These are phyloP conservation scores for Xylariaceae sp. DNA, from an alignment of 2,329 filamentous ascomycete genomes.

Conservation along the genomic window DNA sequence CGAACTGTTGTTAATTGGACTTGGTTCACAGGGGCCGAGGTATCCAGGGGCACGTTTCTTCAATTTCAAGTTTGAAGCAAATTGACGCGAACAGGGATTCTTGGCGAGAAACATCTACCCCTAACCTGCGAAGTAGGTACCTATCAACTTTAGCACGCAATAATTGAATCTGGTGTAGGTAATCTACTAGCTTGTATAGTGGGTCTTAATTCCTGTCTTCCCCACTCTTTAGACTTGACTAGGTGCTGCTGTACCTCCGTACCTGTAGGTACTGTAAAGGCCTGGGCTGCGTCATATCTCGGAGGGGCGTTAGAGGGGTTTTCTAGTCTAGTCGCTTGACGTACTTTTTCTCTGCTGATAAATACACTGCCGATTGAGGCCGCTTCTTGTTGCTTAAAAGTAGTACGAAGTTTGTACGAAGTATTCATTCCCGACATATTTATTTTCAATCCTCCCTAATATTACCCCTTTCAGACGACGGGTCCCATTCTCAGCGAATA, in stretches of 20 bases:
- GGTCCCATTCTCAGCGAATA: no score
- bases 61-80: conserved; percentile 19
- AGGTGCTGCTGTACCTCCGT: no score
- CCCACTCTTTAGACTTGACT: no score
- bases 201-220: no score
- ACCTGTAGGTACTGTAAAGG: not conserved
- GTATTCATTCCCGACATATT: not conserved
- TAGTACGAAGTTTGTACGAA: not conserved
- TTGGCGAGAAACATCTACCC: conserved; percentile 16
- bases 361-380: conserved; percentile 27
- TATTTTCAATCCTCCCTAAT: not conserved
- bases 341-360: conserved; percentile 28
- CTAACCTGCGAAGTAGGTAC: no score
- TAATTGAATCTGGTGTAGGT: no score
- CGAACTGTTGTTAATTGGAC: conserved; percentile 6
- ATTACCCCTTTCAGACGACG: not conserved
- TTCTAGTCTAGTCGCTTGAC: conserved; percentile 5
- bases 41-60: conserved; percentile 14
- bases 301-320: conserved; percentile 16
- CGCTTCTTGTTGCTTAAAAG: not conserved
- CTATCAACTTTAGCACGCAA: no score
- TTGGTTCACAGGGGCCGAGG: not conserved
- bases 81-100: conserved; percentile 16
- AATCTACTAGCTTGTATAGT: no score
- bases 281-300: conserved; percentile 23